Evolutionary conservation across 257 asterid genomes (phyloP).

Genomic region (Solanum medicagineum): DNA sequence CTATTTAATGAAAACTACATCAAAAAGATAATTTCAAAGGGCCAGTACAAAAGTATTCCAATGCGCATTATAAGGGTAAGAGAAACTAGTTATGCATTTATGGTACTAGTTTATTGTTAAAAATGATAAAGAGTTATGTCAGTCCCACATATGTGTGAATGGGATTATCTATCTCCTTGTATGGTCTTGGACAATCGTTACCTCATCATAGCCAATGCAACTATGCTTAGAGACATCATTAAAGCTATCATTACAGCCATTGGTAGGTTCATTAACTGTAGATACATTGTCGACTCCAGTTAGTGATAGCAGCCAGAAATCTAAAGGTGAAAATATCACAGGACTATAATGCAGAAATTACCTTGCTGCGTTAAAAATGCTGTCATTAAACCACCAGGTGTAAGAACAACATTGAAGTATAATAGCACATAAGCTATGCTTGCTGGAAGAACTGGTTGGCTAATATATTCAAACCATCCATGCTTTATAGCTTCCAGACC

Average conservation of each 20-base stretch:
- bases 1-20: too few species aligned
- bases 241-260: not conserved
- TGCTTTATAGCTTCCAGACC: constrained; percentile 64
- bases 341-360: constrained; percentile 17
- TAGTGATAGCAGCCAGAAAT: not conserved
- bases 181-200: not conserved
- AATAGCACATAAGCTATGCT: constrained; percentile 88
- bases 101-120: not conserved
- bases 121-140: not conserved
- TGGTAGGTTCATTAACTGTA: not conserved
- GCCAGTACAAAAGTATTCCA: not conserved
- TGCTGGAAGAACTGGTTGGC: constrained; percentile 97
- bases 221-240: not conserved
- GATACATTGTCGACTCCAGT: not conserved
- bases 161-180: not conserved
- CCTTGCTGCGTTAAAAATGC: constrained; percentile 92
- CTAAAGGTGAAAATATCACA: not conserved
- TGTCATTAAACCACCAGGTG: constrained; percentile 94
- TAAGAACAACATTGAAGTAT: constrained; percentile 76
- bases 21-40: not conserved
- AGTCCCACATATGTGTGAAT: not conserved
- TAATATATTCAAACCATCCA: constrained; percentile 84
- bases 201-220: not conserved
- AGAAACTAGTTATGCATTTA: not conserved
- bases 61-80: not conserved